phyloP scores from a whole-genome alignment of 495 filamentous ascomycete genomes.

The Stereocaulon alpinum region DNA sequence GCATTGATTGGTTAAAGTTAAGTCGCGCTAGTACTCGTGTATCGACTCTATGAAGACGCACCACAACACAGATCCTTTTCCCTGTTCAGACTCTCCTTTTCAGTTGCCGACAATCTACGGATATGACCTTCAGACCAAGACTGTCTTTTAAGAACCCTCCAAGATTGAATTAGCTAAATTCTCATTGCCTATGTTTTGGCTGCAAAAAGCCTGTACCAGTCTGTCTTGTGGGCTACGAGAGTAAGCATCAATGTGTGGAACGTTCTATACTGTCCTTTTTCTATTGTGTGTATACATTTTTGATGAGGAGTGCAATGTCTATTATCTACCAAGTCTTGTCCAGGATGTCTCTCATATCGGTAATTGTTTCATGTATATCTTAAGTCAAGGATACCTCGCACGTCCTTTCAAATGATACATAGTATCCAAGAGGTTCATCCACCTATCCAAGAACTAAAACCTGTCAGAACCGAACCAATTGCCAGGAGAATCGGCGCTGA shows the following conservation, averaged over 20 bases:
- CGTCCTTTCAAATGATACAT: neutral
- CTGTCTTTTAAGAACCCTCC: too few relatives aligned
- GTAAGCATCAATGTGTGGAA: too few relatives aligned
- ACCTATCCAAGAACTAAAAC: neutral
- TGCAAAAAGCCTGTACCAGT: too few relatives aligned
- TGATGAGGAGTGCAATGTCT: neutral
- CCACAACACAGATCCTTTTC: too few relatives aligned
- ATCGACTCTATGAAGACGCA: neutral
- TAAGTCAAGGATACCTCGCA: neutral
- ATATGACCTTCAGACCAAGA: too few relatives aligned
- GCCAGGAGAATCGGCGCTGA: neutral
- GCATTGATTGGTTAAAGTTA: slow-evolving; percentile 10
- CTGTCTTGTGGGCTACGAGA: too few relatives aligned
- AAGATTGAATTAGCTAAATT: too few relatives aligned
- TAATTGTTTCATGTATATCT: neutral
- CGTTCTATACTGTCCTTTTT: neutral
- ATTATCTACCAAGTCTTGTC: neutral
- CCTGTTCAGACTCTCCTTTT: too few relatives aligned
- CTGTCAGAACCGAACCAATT: neutral
- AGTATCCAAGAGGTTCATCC: too few relatives aligned
- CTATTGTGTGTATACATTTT: neutral
- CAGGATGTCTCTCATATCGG: neutral
- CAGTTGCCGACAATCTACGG: too few relatives aligned
- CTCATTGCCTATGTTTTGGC: too few relatives aligned
- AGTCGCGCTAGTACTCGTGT: neutral